Evolutionary conservation across 73 alveolate species (phyloP), one percentile per base, ranked within the genome.

Genomic region (Paramecium sexaurelia): DNA sequence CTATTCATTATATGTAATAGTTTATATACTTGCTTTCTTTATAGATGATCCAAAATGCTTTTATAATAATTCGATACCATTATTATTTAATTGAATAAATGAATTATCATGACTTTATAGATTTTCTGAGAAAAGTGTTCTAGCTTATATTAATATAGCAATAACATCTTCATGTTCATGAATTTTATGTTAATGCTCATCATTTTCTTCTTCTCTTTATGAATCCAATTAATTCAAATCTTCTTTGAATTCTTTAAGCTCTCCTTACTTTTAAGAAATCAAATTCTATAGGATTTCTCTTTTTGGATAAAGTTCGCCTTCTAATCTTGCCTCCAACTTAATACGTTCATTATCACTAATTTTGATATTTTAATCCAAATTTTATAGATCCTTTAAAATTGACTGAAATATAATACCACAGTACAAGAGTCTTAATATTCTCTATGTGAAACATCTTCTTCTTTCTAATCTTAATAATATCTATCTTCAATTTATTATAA

Each of bases 241-340:
- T 78, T 6, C 55, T 8, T 15, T 41, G 26, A 78, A 78, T 78
- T 29, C 68, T 9, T 78, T 78, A 7, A 78, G 35, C 55, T 78
- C 90, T 5, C 36, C 29, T 78, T 13, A 8, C 20, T 78, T 78
- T 45, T 78, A 20, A 20, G 6, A 1, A 6, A 78, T 41, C 20
- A 78, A 39, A 20, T 78, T 41, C 13, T 39, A 19, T 22, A 45
- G 13, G 68, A 78, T 78, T 10, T 78, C 55, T 43, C 55, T 78
- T 24, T 43, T 78, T 78, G 90, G 90, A 78, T 78, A 78, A 29
- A 78, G 55, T 43, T 78, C 90, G 41, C 90, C 90, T 78, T 78
- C 90, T 27, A 78, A 43, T 78, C 51, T 78, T 78, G 90, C 90
- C 19, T 78, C 90, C 45, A 78, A 43, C 11, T 24, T 78, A 10